phyloP scores from a whole-genome alignment of 1,139 yeast genomes.

The Taphrina deformans region DNA sequence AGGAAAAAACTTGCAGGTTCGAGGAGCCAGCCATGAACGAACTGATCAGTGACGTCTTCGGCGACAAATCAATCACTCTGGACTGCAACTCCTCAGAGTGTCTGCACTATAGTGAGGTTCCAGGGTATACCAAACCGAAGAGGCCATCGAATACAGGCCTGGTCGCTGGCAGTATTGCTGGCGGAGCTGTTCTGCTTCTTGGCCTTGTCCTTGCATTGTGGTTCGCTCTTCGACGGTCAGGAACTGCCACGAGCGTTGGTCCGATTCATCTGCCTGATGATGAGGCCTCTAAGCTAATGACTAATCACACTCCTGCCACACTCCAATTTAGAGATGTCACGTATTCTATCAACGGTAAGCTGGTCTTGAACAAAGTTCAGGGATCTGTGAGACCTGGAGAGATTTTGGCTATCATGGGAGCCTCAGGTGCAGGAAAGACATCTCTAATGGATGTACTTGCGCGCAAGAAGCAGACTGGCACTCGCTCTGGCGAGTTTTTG shows the following conservation, averaged over 20 bases:
- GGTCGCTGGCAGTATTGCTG: constrained; percentile 54
- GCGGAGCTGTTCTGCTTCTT: constrained; percentile 49
- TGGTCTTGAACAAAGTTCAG: constrained; percentile 61
- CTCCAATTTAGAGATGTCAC: constrained; percentile 71
- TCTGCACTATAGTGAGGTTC: constrained; percentile 84
- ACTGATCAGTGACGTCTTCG: constrained; percentile 82
- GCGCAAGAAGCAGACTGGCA: constrained; percentile 78
- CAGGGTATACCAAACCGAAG: constrained; percentile 74
- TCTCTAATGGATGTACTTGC: constrained; percentile 89
- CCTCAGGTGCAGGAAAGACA: constrained; percentile 97
- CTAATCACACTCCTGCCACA: constrained; percentile 68
- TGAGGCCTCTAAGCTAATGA: constrained; percentile 46
- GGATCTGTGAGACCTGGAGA: constrained; percentile 85
- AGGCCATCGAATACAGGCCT: constrained; percentile 56
- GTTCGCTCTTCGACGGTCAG: constrained; percentile 42
- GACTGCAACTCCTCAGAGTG: constrained; percentile 86
- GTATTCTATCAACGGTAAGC: constrained; percentile 59
- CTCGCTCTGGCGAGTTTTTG: constrained; percentile 61
- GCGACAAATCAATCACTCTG: constrained; percentile 82
- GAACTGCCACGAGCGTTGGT: constrained; percentile 41
- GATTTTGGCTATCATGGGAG: constrained; percentile 95
- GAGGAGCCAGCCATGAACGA: constrained; percentile 97
- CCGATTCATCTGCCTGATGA: constrained; percentile 46
- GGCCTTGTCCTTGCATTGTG: constrained; percentile 52
- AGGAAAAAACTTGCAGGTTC: constrained; percentile 64